Evolutionary conservation across 176 grass and related monocot genomes (phyloP).

Genomic region (Eremochloa ophiuroides): DNA sequence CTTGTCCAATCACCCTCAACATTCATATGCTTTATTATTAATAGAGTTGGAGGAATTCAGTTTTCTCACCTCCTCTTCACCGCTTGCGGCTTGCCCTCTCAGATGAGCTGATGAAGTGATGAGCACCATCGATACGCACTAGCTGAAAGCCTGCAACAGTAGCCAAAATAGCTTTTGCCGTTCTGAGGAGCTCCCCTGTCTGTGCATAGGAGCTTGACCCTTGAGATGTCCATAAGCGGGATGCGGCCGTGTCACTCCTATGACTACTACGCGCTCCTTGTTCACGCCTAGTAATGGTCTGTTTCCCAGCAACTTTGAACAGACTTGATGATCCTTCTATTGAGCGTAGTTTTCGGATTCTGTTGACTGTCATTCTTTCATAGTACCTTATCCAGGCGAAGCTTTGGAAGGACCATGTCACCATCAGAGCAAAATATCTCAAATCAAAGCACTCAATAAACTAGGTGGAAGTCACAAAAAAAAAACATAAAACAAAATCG

Average conservation of each 20-base stretch:
- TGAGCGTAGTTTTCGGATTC: too few species aligned
- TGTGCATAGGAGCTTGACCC: not conserved
- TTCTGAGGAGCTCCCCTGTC: not conserved
- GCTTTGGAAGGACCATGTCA: not conserved
- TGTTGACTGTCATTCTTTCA: not conserved
- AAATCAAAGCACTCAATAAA: not conserved
- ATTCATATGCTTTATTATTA: not conserved
- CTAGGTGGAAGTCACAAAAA: not conserved
- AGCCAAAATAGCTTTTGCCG: not conserved
- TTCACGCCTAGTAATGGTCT: too few species aligned
- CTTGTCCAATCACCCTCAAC: not conserved
- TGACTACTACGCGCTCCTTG: too few species aligned
- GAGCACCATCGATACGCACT: not conserved
- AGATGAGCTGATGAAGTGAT: too few species aligned
- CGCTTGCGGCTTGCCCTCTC: not conserved
- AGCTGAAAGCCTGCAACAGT: not conserved
- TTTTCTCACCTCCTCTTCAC: conserved; percentile 3
- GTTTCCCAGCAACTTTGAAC: too few species aligned
- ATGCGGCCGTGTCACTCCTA: too few species aligned
- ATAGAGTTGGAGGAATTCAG: not conserved
- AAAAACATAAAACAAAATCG: too few species aligned
- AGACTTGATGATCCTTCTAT: too few species aligned
- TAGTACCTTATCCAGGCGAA: not conserved
- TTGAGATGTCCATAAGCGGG: not conserved
- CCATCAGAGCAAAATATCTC: conserved; percentile 6